Evolutionary conservation across 108 stramenopile genomes (phyloP), one percentile per base, ranked within the genome.

Genomic region (Cyclostephanos invisitatus): DNA sequence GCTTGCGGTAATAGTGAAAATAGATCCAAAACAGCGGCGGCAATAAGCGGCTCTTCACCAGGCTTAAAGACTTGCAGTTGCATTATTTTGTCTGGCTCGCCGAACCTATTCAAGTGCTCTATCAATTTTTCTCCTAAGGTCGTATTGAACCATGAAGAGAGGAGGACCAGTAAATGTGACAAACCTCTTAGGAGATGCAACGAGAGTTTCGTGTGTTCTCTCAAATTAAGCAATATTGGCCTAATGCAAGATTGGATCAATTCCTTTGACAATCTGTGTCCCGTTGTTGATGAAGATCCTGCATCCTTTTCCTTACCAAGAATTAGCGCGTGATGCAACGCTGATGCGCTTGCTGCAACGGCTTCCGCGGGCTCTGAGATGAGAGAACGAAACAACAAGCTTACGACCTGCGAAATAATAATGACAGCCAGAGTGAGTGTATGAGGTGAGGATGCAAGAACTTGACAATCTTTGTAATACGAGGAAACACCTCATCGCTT

Each of bases 101-200:
- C 83, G 81, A 91, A 95, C 62, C 88, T 85, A 70, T 89, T 80
- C 21, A 95, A 63, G 64, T 94, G 93, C 67, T 94, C 93, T 11
- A 94, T 69, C 65, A 94, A 44, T 56, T 94, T 94, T 60, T 94
- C 93, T 5, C 93, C 93, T 8, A 94, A 68, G 0, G 90, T 88
- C 50, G 86, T 89, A 72, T 91, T 94, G 69, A 94, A 94, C 93
- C 90, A 91, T 9, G 87, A 79, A n/a, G 89, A 81, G 22, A 94
- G 81, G 14, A 95, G 74, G 2, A 86, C 80, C 24, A 95, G 70
- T 14, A 94, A 77, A 48, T 83, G 78, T 20, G 89, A 82, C 7
- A 94, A 72, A 25, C 90, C 93, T 24, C 89, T 77, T 5, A 94
- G 70, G 14, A 91, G 81, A 17, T 84, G 82, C 12, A 89, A 71